These are phyloP conservation scores for Aspergillus wentii DNA, from an alignment of 495 filamentous ascomycete species.

Conservation along the genomic window DNA sequence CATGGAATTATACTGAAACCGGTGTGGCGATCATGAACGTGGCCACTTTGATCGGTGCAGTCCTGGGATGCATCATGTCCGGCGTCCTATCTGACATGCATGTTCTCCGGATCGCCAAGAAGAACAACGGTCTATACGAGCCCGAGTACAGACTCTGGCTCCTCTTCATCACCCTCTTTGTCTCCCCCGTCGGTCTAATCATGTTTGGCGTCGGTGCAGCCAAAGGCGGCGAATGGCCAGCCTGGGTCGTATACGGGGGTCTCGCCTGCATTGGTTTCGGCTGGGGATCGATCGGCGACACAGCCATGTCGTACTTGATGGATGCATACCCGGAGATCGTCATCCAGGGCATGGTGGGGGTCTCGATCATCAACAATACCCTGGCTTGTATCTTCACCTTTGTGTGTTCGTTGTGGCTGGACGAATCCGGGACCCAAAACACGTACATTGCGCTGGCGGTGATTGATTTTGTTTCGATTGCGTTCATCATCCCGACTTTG, in stretches of 20 bases:
- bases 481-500: conserved; percentile 16
- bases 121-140: conserved; percentile 25
- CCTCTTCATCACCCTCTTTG: conserved; percentile 21
- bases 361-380: conserved; percentile 31
- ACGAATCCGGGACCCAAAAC: conserved; percentile 10
- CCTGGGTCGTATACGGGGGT: conserved; percentile 24
- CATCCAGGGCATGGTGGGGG: conserved; percentile 31
- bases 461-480: conserved; percentile 11
- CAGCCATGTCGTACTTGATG: conserved; percentile 26
- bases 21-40: conserved; percentile 32
- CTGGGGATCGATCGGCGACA: conserved; percentile 30
- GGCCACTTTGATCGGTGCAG: conserved; percentile 26
- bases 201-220: conserved; percentile 27
- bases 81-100: conserved; percentile 31
- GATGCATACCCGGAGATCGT: conserved; percentile 30
- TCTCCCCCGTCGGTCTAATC: conserved; percentile 26
- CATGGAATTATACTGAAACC: conserved; percentile 26
- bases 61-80: conserved; percentile 30
- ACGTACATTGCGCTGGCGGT: conserved; percentile 26
- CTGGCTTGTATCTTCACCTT: conserved; percentile 32
- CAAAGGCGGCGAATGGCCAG: conserved; percentile 19
- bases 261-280: conserved; percentile 30
- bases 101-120: conserved; percentile 24
- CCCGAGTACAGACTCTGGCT: conserved; percentile 33
- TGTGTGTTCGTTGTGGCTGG: conserved; percentile 15